Base-by-base conservation (phyloP, 441 rosid species). In the Brassica balearica region DNA sequence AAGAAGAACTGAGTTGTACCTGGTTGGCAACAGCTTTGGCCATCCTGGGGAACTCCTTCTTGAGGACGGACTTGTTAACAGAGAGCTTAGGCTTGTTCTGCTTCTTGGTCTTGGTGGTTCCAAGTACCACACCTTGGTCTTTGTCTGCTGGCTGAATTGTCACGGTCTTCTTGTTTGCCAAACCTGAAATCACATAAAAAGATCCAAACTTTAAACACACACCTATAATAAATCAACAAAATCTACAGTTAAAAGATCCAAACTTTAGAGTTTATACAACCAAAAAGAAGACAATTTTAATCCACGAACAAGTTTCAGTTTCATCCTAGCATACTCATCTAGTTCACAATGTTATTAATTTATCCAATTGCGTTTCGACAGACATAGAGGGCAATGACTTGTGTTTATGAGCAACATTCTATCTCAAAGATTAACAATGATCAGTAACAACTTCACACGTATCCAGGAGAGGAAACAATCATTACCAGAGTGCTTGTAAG, bases 401-500 rank as follows among this genome's bases (percentile, higher is more conserved):
- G 27, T 66, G n/a, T 67, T 22, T n/a, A 41, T 36, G 8, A 63
- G 53, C 34, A 63, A 6, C 29, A 32, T 11, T 72, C 25, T 3
- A 48, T 55, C 55, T 53, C 14, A 20, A 2, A 62, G 14, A 63
- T n/a, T 65, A 77, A 2, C 17, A 46, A 0, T 2, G 14, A 11
- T 7, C 34, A 62, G n/a, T 11, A 27, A 23, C n/a, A 22, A 2
- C 6, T 43, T 43, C 10, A 60, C n/a, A 19, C 3, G 25, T 1
- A 12, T 46, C 36, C 6, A 56, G 32, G 0, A 3, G 32, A 27
- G 32, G 32, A 27, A 27, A 27, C 32, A 29, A 29, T 29, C 0
- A 25, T 56, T 78, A 88, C 92, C 92, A 36, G 95, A 90, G 87
- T 90, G 87, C 66, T 90, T 88, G 91, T 85, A 90, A 61, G 90